Base-by-base conservation (phyloP, 148 eudicot species). In the Persicaria tinctoria region DNA sequence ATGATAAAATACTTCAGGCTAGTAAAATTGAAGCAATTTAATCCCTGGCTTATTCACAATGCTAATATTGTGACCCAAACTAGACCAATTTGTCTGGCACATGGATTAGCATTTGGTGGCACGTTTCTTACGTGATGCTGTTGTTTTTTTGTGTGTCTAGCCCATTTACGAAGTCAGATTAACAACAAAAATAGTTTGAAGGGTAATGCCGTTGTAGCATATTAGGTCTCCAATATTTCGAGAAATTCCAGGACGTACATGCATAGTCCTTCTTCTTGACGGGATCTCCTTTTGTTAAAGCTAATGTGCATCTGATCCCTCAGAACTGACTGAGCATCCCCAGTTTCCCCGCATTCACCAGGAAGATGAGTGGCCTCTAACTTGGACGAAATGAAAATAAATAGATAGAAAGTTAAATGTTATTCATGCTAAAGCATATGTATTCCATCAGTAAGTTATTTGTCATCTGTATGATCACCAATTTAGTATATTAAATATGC, bases 301-400 rank as follows among this genome's bases (percentile, higher is more conserved):
- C 45, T 62, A 27, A 11, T 62, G 68, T 62, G 11, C 68, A 62
- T 62, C 68, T 62, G 44, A 59, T 59, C 38, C 66, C 18, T 59
- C 66, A 59, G 66, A 59, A 59, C 13, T 59, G 66, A 59, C 23
- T n/a, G 66, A 59, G 23, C 66, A 23, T 59, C 13, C 41, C 68
- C 16, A 32, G 6, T 62, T 62, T 32, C 46, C 45, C 46, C 45
- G 32, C 9, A 50, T 50, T 50, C 53, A 50, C 12, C 53, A 12
- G 53, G 41, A 32, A 32, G 41, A 32, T 32, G 41, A 32, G 41
- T 32, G 41, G 41, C 41, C 41, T 32, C 12, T 50, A 50, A 12
- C 12, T 8, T 8, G 53, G 53, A 50, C 9, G 53, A 50, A 50
- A 50, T 50, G 53, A 50, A 32, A 32, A 50, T 50, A 12, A 50